Conservation (phyloP, 768 basidiomycete genomes). For the Boletus sensibilis region DNA sequence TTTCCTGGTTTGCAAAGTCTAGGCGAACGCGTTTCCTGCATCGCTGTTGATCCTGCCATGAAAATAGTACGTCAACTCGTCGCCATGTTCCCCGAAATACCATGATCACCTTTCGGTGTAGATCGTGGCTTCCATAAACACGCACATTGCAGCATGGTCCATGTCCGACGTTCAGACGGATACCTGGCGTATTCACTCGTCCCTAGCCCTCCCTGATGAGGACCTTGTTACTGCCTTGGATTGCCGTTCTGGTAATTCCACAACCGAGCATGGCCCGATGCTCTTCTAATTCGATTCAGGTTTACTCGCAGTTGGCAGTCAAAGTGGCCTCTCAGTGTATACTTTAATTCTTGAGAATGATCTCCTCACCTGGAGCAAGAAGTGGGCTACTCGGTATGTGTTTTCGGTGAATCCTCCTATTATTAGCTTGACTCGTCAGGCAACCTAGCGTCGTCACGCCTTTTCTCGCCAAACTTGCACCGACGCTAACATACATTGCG, state of each 20-base stretch:
- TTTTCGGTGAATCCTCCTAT: neutral
- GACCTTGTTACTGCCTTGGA: constrained; percentile 61
- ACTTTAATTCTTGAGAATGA: constrained; percentile 79
- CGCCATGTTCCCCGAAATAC: constrained; percentile 6
- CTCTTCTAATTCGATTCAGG: constrained; percentile 47
- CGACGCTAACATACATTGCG: constrained; percentile 73
- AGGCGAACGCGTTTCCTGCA: constrained; percentile 50
- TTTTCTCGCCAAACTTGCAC: constrained; percentile 62
- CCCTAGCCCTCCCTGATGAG: constrained; percentile 60
- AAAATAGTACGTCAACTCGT: constrained; percentile 61
- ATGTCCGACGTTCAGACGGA: constrained; percentile 62
- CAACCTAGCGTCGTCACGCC: constrained; percentile 46
- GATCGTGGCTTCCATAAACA: constrained; percentile 72
- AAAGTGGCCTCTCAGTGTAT: constrained; percentile 63
- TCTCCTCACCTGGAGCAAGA: constrained; percentile 77
- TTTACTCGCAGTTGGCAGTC: constrained; percentile 68
- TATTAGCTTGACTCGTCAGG: constrained; percentile 10
- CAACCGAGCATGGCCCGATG: neutral
- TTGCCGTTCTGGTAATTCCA: constrained; percentile 64
- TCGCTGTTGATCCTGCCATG: constrained; percentile 75
- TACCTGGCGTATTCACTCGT: constrained; percentile 80
- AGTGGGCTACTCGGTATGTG: constrained; percentile 67
- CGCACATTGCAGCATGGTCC: constrained; percentile 76
- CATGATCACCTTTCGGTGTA: constrained; percentile 30
- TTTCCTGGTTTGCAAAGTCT: constrained; percentile 59